Evolutionary conservation across 768 basidiomycete species (phyloP).

Genomic region (Hypsizygus marmoreus): DNA sequence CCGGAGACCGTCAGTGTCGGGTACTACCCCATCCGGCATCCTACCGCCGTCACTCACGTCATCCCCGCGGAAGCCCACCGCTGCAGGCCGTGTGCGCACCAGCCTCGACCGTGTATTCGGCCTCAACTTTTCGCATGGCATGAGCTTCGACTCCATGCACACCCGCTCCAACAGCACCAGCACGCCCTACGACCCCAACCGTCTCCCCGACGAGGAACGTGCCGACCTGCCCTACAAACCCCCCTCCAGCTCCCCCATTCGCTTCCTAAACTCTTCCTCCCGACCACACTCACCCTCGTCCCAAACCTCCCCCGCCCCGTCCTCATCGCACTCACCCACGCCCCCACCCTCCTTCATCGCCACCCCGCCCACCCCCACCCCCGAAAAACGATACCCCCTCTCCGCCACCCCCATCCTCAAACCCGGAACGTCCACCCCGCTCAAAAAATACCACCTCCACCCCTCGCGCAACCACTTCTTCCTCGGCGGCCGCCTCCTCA

Average conservation of each 20-base stretch:
- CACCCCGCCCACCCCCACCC: conserved; percentile 15
- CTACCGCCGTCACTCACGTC: conserved; percentile 14
- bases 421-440: conserved; percentile 37
- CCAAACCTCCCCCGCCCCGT: conserved; percentile 14
- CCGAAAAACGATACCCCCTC: conserved; percentile 27
- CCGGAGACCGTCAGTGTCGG: conserved; percentile 24
- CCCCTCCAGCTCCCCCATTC: conserved; percentile 22
- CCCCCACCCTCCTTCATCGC: conserved; percentile 20
- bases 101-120: conserved; percentile 64
- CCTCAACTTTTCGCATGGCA: conserved; percentile 48
- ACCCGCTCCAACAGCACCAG: conserved; percentile 13
- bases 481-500: conserved; percentile 69
- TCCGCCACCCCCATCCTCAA: conserved; percentile 38
- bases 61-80: conserved; percentile 21
- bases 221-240: conserved; percentile 9
- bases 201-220: conserved; percentile 36
- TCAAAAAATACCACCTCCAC: conserved; percentile 64
- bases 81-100: conserved; percentile 47
- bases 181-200: conserved; percentile 3
- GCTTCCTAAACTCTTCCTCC: conserved; percentile 32
- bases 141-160: conserved; percentile 53
- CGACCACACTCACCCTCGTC: conserved; percentile 26
- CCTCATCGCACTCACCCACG: conserved; percentile 14
- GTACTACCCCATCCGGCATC: conserved; percentile 12
- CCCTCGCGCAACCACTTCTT: conserved; percentile 80